Percentiles rank a stretch among this genome's conserved stretches.
Conservation (phyloP, 768 basidiomycete species). For the Gloeopeniophorella convolvens region DNA sequence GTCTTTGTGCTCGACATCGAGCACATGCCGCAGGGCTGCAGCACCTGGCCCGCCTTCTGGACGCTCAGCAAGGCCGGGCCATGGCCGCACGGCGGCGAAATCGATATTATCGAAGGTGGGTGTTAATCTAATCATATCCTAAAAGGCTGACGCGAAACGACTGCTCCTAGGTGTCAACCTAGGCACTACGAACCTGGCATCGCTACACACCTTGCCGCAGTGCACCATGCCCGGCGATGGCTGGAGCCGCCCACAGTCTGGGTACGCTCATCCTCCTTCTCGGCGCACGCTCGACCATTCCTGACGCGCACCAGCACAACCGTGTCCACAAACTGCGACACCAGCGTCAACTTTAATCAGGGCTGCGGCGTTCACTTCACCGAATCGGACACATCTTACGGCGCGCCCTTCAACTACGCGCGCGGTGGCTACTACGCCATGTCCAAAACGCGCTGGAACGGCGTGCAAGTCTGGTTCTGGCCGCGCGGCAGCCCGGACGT, state of each 20-base stretch:
- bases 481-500: slow-evolving; percentile 37
- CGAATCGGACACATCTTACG: neutral
- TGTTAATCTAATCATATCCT: neutral
- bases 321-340: neutral
- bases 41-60: slow-evolving; percentile 62
- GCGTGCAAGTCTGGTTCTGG: slow-evolving; percentile 62
- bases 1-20: slow-evolving; percentile 43
- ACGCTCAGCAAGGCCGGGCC: slow-evolving; percentile 41
- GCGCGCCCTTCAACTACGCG: slow-evolving; percentile 2
- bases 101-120: slow-evolving; percentile 54
- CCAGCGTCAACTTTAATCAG: neutral
- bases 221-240: slow-evolving; percentile 37
- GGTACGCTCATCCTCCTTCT: neutral
- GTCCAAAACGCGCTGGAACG: slow-evolving; percentile 33
- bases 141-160: slow-evolving; percentile 15
- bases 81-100: slow-evolving; percentile 56
- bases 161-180: slow-evolving; percentile 40
- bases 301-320: neutral
- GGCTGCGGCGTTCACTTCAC: neutral
- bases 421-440: slow-evolving; percentile 61
- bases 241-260: neutral
- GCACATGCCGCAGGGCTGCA: slow-evolving; percentile 56
- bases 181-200: slow-evolving; percentile 37
- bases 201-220: slow-evolving; percentile 47
- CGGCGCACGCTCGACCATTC: neutral